Percentiles rank a stretch among this genome's conserved stretches.
phyloP scores from a whole-genome alignment of 2,329 filamentous ascomycete species.

The Fusarium mundagurra region DNA sequence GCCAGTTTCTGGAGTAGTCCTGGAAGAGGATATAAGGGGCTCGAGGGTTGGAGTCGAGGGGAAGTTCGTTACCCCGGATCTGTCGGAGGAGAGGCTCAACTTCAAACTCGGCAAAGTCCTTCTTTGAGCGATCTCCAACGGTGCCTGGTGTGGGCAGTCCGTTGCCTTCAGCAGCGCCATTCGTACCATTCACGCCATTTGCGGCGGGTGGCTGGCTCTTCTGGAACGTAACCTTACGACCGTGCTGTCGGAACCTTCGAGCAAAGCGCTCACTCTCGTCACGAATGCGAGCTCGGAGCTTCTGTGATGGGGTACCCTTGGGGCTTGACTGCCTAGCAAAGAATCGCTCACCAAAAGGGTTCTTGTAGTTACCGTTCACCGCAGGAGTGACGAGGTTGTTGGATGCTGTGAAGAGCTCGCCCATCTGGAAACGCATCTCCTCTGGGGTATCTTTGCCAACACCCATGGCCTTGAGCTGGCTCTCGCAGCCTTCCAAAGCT shows the following conservation, averaged over 20 bases:
- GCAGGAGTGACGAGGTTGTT: slow-evolving; percentile 65
- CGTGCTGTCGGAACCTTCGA: slow-evolving; percentile 58
- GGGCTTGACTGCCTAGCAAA: slow-evolving; percentile 60
- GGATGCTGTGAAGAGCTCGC: slow-evolving; percentile 61
- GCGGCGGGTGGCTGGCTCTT: slow-evolving; percentile 32
- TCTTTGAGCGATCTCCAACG: slow-evolving; percentile 53
- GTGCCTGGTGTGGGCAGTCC: slow-evolving; percentile 45
- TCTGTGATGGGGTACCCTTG: slow-evolving; percentile 61
- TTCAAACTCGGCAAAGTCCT: slow-evolving; percentile 58
- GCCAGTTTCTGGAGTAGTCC: slow-evolving; percentile 63
- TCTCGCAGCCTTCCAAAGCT: slow-evolving; percentile 59
- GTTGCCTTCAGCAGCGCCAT: slow-evolving; percentile 15
- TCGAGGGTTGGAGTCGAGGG: slow-evolving; percentile 62
- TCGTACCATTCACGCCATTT: slow-evolving; percentile 21
- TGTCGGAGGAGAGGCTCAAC: slow-evolving; percentile 61
- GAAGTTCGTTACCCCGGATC: slow-evolving; percentile 62
- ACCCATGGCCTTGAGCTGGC: slow-evolving; percentile 61
- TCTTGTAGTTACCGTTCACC: slow-evolving; percentile 65
- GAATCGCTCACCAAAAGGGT: slow-evolving; percentile 61
- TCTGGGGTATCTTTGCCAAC: slow-evolving; percentile 61
- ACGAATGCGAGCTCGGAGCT: slow-evolving; percentile 60
- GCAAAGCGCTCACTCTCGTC: slow-evolving; percentile 64
- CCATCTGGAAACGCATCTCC: slow-evolving; percentile 64
- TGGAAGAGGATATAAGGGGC: slow-evolving; percentile 65
- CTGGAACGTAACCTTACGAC: slow-evolving; percentile 59